Conservation (phyloP, 805 yeast species). For the Candida ipomoeae region DNA sequence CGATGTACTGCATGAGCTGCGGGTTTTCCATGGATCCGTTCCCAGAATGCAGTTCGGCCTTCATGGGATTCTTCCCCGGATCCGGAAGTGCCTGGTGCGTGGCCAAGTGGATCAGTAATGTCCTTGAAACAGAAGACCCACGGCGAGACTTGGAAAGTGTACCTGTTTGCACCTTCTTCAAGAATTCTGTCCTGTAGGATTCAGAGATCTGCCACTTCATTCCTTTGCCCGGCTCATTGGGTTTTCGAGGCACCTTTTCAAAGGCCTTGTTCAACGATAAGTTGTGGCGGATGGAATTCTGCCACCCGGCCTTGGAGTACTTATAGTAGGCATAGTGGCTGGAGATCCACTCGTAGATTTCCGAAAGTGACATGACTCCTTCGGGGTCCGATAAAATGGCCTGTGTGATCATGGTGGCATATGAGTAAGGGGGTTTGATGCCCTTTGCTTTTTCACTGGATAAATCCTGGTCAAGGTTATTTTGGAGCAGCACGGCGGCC, state of each 20-base stretch:
- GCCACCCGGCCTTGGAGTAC: slow-evolving; percentile 95
- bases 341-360: slow-evolving; percentile 89
- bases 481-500: slow-evolving; percentile 42
- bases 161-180: slow-evolving; percentile 75
- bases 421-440: slow-evolving; percentile 93
- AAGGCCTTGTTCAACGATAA: slow-evolving; percentile 93
- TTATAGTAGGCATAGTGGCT: slow-evolving; percentile 87
- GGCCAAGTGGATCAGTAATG: slow-evolving; percentile 69
- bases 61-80: slow-evolving; percentile 11
- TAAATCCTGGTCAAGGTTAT: slow-evolving; percentile 55
- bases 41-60: background rate
- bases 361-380: slow-evolving; percentile 83
- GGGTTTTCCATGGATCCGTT: background rate
- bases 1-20: background rate
- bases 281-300: slow-evolving; percentile 94
- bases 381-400: slow-evolving; percentile 87
- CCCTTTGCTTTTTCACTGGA: slow-evolving; percentile 89
- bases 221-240: slow-evolving; percentile 97
- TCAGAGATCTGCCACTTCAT: slow-evolving; percentile 98
- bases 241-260: slow-evolving; percentile 92
- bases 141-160: slow-evolving; percentile 68
- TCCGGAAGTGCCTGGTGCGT: slow-evolving; percentile 53
- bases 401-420: slow-evolving; percentile 98
- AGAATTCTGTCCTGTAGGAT: slow-evolving; percentile 75
- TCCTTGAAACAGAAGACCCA: slow-evolving; percentile 78